Base-by-base conservation (phyloP, 306 rosid species). In the Fragaria nilgerrensis region DNA sequence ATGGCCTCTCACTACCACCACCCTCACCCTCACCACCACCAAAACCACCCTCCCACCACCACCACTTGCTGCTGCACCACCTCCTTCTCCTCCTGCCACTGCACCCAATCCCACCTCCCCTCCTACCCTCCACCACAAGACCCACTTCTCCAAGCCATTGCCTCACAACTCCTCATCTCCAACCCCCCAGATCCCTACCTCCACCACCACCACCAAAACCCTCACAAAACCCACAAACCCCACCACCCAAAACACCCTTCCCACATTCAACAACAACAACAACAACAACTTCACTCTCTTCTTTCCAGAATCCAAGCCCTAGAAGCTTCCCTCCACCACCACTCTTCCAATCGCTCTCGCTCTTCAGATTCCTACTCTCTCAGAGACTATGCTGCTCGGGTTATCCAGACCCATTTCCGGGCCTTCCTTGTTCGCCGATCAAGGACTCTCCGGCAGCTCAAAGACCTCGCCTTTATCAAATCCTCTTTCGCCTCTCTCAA, bases 351-450 rank as follows among this genome's bases (percentile, higher is more conserved):
- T 25, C 76, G 74, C 27, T 43, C 77, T 53, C 65, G 17, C 1
- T 53, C 66, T 56, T 76, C 73, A 6, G 72, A 68, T 58, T 65
- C 78, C 14, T 45, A 20, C 66, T 86, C 98, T 74, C 96, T 92
- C 9, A 87, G 92, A 36, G 87, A 92, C 73, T 62, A 82, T 0
- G 96, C 99, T 0, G 97, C 98, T 11, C 86, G 90, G 15, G 80
- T 88, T 0, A 91, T 96, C 45, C 99, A 96, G 78, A 87, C 89
- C 82, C 94, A 89, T 63, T 96, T 91, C 79, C 92, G 98, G 13
- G 87, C 96, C 36, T 91, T 91, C 82, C 98, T 96, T 72, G 96
- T 80, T 73, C 91, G 96, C 75, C 87, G 99, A 86, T 89, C 99
- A 43, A 81, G 87, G 84, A 85, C 96, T 72, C 97, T 96, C 58